phyloP scores from a whole-genome alignment of 805 yeast genomes.

The Hanseniaspora mollemarum region DNA sequence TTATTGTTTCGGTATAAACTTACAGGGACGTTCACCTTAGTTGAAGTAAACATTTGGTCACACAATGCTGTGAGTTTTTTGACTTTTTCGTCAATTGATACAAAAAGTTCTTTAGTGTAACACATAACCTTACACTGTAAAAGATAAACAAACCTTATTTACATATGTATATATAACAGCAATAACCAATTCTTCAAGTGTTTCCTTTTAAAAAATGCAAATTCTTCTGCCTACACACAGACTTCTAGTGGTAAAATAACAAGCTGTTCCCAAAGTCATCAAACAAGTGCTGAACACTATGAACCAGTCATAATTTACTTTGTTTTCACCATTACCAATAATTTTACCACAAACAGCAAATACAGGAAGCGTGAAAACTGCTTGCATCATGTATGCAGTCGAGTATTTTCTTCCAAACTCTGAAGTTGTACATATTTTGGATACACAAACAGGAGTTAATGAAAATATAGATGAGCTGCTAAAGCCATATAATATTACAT shows the following conservation, averaged over 20 bases:
- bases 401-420: conserved; percentile 42
- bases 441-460: conserved; percentile 42
- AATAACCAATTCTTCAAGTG: too few relatives aligned
- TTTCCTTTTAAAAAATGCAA: conserved; percentile 27
- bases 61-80: too few relatives aligned
- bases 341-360: conserved; percentile 38
- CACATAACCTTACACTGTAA: too few relatives aligned
- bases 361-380: conserved; percentile 35
- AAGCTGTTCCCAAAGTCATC: conserved; percentile 31
- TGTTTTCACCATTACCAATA: conserved; percentile 34
- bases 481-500: conserved; percentile 39
- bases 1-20: too few relatives aligned
- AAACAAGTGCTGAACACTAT: conserved; percentile 36
- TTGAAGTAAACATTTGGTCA: too few relatives aligned
- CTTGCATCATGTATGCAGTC: conserved; percentile 42
- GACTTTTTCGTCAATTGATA: too few relatives aligned
- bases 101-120: too few relatives aligned
- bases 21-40: too few relatives aligned
- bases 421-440: conserved; percentile 40
- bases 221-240: conserved; percentile 35
- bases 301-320: conserved; percentile 34
- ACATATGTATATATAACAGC: too few relatives aligned
- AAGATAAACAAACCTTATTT: too few relatives aligned
- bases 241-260: conserved; percentile 35
- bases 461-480: conserved; percentile 41